Evolutionary conservation across 768 basidiomycete genomes (phyloP), one percentile per base, ranked within the genome.

Genomic region (Hypholoma fasciculare): DNA sequence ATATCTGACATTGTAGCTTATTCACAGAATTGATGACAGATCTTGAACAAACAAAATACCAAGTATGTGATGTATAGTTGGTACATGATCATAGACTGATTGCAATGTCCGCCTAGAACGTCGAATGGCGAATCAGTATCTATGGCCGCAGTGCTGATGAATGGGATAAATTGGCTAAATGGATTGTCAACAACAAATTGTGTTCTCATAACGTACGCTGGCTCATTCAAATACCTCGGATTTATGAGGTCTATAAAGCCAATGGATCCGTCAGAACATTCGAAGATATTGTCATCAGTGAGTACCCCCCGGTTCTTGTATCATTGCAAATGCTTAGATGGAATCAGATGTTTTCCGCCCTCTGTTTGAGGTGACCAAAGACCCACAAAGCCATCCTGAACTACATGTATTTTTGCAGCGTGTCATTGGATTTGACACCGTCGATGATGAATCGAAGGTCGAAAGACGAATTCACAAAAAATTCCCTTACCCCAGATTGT

Each of bases 91-190:
- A 14, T 4, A 19, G 27, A 17, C 20, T 17, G 23, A 53, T 34
- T 34, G 14, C 36, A 7, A 47, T 1, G 9, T 4, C n/a, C 42
- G 23, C 39, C 55, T 47, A 94, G 89, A 95, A 96, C 63, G 94
- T 92, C 61, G 97, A 99, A 76, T 99, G 97, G 94, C 86, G 97
- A 4, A 82, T 98, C 56, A 96, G 94, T 61, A 92, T 99, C 61
- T 99, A 98, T 64, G 97, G 96, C 2, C 85, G 94, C 56, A 82
- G 80, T 2, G 63, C 72, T 11, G 80, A 85, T 57, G 97, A 99
- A 75, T 99, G 97, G 97, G 97, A 98, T 78, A 98, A 98, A 67
- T 79, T 99, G 6, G 97, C 97, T 16, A 90, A 89, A 78, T 99
- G 97, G 97, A 87, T 99, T 57, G 86, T 97, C 69, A 82, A 91